Evolutionary conservation across 768 basidiomycete genomes (phyloP).

Genomic region (Leccinum uliginosum): DNA sequence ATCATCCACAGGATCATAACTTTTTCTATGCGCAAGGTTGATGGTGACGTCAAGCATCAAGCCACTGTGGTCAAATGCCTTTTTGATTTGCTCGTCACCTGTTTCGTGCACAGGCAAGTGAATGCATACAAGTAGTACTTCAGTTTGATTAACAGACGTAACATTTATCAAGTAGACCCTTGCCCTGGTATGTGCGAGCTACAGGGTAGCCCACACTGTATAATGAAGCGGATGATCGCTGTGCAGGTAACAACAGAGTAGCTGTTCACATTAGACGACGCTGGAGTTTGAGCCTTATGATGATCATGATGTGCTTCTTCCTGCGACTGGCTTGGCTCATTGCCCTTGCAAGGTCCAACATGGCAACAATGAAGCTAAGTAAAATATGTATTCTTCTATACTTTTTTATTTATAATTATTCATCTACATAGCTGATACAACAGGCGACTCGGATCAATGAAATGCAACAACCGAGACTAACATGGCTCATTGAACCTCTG

Average conservation of each 20-base stretch:
- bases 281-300: neutral
- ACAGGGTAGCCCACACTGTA: neutral
- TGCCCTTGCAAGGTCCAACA: neutral
- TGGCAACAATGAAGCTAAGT: neutral
- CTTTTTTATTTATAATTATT: too few relatives aligned
- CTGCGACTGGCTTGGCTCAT: neutral
- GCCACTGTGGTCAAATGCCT: neutral
- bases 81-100: neutral
- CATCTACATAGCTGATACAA: neutral
- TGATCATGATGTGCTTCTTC: neutral
- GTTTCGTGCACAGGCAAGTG: neutral
- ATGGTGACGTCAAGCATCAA: neutral
- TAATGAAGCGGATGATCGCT: neutral
- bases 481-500: neutral
- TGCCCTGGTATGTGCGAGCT: neutral
- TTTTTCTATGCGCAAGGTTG: neutral
- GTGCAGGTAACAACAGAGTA: neutral
- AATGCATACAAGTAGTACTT: too few relatives aligned
- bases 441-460: neutral
- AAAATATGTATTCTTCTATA: too few relatives aligned
- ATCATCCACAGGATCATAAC: neutral
- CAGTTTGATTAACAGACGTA: too few relatives aligned
- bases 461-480: neutral
- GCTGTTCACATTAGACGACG: neutral
- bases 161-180: neutral